Evolutionary conservation across 495 filamentous ascomycete species (phyloP), one percentile per base, ranked within the genome.

Genomic region (Cryomyces minteri): DNA sequence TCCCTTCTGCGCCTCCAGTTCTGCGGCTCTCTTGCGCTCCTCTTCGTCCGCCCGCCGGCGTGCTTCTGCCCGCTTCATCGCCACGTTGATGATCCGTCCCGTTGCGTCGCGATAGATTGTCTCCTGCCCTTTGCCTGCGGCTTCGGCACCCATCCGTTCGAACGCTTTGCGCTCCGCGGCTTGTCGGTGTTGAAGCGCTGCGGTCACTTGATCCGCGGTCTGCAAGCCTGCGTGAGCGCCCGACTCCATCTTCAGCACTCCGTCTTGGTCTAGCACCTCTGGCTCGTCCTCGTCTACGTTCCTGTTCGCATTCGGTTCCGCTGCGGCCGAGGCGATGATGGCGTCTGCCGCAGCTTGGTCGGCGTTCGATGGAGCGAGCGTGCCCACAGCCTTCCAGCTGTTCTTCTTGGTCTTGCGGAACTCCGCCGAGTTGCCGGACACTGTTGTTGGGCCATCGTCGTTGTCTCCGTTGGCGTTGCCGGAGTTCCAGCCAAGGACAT

Each of bases 51-150:
- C 76, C 42, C 77, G 77, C 34, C 72, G 70, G 5, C 87, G 68
- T 31, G 83, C 78, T 58, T 95, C 88, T 10, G 86, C 87, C 4
- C 88, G 71, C 58, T 82, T 80, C 81, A 95, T 84, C 2, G 79
- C 73, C 6, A 94, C 78, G 55, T 96, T 92, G 49, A 96, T 83
- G 9, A 94, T 79, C 14, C 88, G 73, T 4, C 90, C 90, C 4
- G 79, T 86, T 8, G 90, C 90, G 67, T 98, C 90, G 42, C 90
- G 79, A 56, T 95, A 90, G 39, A 95, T 82, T 0, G 88, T 87
- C 61, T 96, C 86, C 49, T 74, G 71, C 6, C 68, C 66, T 29
- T 64, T 63, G 4, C 45, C 51, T 5, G 54, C 52, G 38, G 65
- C 57, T 9, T 62, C 59, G 28, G 66, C 66, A 9, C 67, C 42